A percentile compares a stretch with the other conserved stretches of the same genome.
Evolutionary conservation across 495 filamentous ascomycete species (phyloP).

Genomic region (Jackrogersella minutella): DNA sequence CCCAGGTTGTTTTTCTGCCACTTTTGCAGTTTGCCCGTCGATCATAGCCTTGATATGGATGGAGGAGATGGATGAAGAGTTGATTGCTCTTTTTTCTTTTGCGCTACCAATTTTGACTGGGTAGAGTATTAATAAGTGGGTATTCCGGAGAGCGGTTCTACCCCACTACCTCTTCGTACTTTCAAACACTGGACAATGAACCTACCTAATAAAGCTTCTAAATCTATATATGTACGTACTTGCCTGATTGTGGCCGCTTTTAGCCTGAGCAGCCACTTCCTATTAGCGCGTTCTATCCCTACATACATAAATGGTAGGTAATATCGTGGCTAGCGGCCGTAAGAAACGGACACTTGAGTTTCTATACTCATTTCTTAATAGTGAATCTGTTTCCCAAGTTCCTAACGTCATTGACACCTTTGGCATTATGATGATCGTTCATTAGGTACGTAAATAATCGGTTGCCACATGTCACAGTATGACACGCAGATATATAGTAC

Average conservation of each 20-base stretch:
- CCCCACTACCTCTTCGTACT: slow-evolving; percentile 2
- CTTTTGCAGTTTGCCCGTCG: slow-evolving; percentile 20
- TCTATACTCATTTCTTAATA: background rate
- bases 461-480: background rate
- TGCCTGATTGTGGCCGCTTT: slow-evolving; percentile 5
- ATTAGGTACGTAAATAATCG: too few relatives aligned
- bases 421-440: background rate
- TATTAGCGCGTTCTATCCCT: background rate
- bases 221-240: background rate
- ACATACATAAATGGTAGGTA: background rate
- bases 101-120: slow-evolving; percentile 1
- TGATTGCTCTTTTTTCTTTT: slow-evolving; percentile 25
- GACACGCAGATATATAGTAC: background rate
- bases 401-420: background rate
- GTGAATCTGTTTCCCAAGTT: background rate
- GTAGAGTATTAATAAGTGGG: slow-evolving; percentile 17
- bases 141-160: slow-evolving; percentile 1
- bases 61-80: too few relatives aligned
- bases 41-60: slow-evolving; percentile 18
- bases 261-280: slow-evolving; percentile 5
- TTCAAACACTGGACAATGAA: background rate
- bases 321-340: background rate
- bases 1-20: too few relatives aligned
- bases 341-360: background rate
- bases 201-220: background rate